These are phyloP conservation scores for Tricholoma saponaceum DNA, from an alignment of 768 basidiomycete species.

Conservation along the genomic window DNA sequence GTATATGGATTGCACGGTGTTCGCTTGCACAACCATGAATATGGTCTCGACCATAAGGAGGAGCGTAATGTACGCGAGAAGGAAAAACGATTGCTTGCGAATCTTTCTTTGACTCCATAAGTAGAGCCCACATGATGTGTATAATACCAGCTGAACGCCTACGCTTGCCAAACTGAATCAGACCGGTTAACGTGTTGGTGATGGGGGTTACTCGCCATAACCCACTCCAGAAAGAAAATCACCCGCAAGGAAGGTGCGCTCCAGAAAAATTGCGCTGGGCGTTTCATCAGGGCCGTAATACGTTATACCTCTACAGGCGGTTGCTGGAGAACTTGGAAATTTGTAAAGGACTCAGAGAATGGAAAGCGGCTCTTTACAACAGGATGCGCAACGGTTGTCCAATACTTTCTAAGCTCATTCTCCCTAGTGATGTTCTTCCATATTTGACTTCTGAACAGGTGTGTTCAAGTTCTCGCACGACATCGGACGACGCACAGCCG, in stretches of 20 bases:
- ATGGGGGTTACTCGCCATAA: slow-evolving; percentile 27
- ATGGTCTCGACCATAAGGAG: slow-evolving; percentile 35
- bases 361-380: too few species aligned
- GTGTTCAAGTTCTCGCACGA: too few species aligned
- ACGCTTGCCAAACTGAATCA: not conserved
- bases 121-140: slow-evolving; percentile 28
- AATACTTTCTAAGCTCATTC: too few species aligned
- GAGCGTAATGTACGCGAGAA: slow-evolving; percentile 35
- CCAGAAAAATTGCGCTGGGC: slow-evolving; percentile 28
- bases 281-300: slow-evolving; percentile 31
- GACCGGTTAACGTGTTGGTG: not conserved
- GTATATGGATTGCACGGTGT: slow-evolving; percentile 37
- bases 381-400: too few species aligned
- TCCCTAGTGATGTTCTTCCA: too few species aligned
- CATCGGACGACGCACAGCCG: too few species aligned
- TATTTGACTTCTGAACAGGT: too few species aligned
- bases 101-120: slow-evolving; percentile 32
- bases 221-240: slow-evolving; percentile 37
- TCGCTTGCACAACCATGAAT: slow-evolving; percentile 34
- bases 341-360: too few species aligned
- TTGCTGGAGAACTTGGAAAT: too few species aligned
- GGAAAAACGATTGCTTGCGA: slow-evolving; percentile 24
- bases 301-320: slow-evolving; percentile 5
- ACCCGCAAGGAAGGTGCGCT: slow-evolving; percentile 38
- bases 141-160: slow-evolving; percentile 39